A percentile compares a stretch with the other conserved stretches of the same genome.
Conservation (phyloP, 163 green algal genomes). For the Chlamydomonas reinhardtii region DNA sequence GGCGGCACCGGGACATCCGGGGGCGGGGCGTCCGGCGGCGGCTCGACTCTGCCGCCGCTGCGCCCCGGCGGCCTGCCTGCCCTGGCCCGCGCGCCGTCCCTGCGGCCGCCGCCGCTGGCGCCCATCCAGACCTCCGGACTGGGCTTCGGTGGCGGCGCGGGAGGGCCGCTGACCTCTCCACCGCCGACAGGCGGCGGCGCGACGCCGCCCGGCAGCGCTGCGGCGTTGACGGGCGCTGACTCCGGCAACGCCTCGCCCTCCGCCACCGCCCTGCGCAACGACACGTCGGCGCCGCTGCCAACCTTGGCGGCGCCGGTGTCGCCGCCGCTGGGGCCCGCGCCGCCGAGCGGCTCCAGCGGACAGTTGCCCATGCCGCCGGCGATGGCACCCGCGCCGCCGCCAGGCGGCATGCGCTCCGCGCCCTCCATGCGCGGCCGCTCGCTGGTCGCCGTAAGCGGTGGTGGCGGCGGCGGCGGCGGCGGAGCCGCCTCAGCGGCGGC, state of each 20-base stretch:
- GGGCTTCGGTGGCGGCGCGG: neutral
- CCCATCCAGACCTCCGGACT: neutral
- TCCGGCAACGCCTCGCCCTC: too few species aligned
- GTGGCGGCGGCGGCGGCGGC: neutral
- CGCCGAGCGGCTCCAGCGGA: neutral
- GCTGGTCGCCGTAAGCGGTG: neutral
- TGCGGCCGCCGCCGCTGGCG: slow-evolving; percentile 22
- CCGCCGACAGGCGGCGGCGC: too few species aligned
- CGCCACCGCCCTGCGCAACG: too few species aligned
- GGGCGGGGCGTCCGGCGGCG: too few species aligned
- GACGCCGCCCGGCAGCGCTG: too few species aligned
- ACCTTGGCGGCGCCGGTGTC: neutral
- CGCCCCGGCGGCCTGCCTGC: slow-evolving; percentile 5
- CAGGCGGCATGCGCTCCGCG: neutral
- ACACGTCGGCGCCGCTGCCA: too few species aligned
- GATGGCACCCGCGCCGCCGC: slow-evolving; percentile 1
- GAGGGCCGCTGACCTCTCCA: too few species aligned
- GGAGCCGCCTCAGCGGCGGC: neutral
- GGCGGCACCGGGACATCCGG: too few species aligned
- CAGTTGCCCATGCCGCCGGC: too few species aligned
- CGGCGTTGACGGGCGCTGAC: too few species aligned
- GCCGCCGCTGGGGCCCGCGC: too few species aligned
- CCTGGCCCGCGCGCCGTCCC: neutral
- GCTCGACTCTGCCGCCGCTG: neutral
- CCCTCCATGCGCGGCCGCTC: neutral